A percentile compares a stretch with the other conserved stretches of the same genome.
phyloP scores from a whole-genome alignment of 148 eudicot genomes.

The Diospyros kaki region DNA sequence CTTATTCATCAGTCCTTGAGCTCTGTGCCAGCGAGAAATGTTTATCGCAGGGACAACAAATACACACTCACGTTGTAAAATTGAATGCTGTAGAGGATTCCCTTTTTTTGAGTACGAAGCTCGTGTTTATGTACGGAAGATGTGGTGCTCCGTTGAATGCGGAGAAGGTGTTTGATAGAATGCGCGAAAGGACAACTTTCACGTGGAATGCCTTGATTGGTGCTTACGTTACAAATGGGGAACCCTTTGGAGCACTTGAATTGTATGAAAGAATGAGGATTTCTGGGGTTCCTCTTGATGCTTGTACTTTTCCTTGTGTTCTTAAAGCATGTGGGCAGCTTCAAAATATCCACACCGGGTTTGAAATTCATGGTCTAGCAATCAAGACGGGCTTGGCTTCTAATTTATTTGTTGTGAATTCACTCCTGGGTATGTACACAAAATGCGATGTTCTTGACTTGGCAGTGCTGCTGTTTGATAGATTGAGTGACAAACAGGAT shows the following conservation, averaged over 20 bases:
- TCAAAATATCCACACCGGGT: conserved; percentile 36
- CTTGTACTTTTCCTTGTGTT: conserved; percentile 58
- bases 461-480: conserved; percentile 49
- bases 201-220: conserved; percentile 95
- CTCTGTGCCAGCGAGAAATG: conserved; percentile 55
- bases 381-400: conserved; percentile 48
- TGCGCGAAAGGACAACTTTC: conserved; percentile 13
- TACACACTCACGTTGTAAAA: conserved; percentile 52
- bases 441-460: conserved; percentile 45
- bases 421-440: conserved; percentile 65
- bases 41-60: conserved; percentile 39
- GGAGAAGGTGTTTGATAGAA: conserved; percentile 51
- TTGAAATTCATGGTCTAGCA: conserved; percentile 62
- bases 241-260: conserved; percentile 43
- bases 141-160: conserved; percentile 59
- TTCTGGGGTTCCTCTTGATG: conserved; percentile 45
- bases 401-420: conserved; percentile 64
- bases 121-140: conserved; percentile 74
- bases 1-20: conserved; percentile 59
- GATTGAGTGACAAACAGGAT: conserved; percentile 42
- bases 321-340: conserved; percentile 66
- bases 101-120: conserved; percentile 16
- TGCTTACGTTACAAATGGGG: conserved; percentile 57
- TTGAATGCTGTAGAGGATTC: conserved; percentile 7
- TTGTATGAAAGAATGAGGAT: conserved; percentile 55